Conservation (phyloP, 1,284 basidiomycete species). For the Malassezia japonica region DNA sequence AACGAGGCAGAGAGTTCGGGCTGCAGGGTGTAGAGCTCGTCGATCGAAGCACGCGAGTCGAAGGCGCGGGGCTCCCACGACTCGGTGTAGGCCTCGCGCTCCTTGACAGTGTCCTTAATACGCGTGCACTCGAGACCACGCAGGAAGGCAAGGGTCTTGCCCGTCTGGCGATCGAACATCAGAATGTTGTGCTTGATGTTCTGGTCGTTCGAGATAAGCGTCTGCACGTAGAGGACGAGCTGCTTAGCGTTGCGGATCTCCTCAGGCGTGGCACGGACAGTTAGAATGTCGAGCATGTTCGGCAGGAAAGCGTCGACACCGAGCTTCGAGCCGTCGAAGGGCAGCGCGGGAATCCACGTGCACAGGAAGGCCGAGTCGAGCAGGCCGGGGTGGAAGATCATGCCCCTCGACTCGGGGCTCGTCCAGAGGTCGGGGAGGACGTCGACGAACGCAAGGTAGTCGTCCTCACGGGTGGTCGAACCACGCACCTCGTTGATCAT, state of each 20-base stretch:
- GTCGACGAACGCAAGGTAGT: conserved; percentile 19
- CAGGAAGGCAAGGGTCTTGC: conserved; percentile 19
- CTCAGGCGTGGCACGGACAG: conserved; percentile 15
- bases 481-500: conserved; percentile 19
- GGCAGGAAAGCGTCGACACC: conserved; percentile 19
- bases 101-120: conserved; percentile 17
- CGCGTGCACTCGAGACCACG: conserved; percentile 19
- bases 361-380: conserved; percentile 19
- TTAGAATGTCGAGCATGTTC: conserved; percentile 15
- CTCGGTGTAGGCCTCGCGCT: conserved; percentile 16
- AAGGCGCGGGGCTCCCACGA: conserved; percentile 17
- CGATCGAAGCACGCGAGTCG: neutral
- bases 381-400: conserved; percentile 20
- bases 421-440: conserved; percentile 17
- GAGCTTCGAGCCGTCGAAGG: conserved; percentile 17
- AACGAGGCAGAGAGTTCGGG: conserved; percentile 2
- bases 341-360: conserved; percentile 19
- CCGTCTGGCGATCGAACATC: conserved; percentile 19
- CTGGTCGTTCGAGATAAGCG: conserved; percentile 12
- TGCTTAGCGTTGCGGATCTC: conserved; percentile 14
- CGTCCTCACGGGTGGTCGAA: conserved; percentile 18
- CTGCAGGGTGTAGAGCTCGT: conserved; percentile 4
- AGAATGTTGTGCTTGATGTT: conserved; percentile 19
- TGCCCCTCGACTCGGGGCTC: conserved; percentile 6
- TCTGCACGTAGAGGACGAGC: conserved; percentile 10